Evolutionary conservation across 2,329 filamentous ascomycete species (phyloP).

Genomic region (Teratosphaeria viscida): DNA sequence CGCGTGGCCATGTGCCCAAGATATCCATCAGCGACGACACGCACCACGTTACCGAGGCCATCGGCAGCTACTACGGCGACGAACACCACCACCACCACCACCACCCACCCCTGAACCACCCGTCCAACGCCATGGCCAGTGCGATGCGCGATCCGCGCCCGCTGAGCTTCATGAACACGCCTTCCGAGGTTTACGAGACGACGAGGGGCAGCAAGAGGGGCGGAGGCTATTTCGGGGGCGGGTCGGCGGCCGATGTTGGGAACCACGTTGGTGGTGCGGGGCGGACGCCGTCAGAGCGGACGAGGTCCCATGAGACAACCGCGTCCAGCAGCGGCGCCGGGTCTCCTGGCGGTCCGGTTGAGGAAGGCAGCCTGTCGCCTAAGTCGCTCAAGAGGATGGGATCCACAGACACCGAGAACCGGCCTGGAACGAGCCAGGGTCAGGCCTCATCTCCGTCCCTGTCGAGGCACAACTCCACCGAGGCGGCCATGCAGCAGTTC

Average conservation of each 20-base stretch:
- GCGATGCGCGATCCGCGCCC: conserved; percentile 55
- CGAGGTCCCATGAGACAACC: not conserved
- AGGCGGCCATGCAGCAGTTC: conserved; percentile 36
- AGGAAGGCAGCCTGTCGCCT: conserved; percentile 9
- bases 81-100: conserved; percentile 2
- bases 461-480: conserved; percentile 23
- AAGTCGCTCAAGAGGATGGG: conserved; percentile 23
- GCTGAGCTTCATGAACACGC: conserved; percentile 61
- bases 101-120: not conserved
- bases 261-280: conserved; percentile 3
- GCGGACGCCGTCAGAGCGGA: not conserved
- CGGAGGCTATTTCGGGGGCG: conserved; percentile 16
- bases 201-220: conserved; percentile 15
- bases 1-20: conserved; percentile 45
- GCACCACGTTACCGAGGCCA: conserved; percentile 90
- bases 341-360: conserved; percentile 9
- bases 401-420: conserved; percentile 22
- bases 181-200: conserved; percentile 37
- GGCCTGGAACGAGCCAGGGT: conserved; percentile 2
- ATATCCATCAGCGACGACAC: conserved; percentile 73
- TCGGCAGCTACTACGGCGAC: conserved; percentile 74
- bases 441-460: conserved; percentile 26
- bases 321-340: not conserved
- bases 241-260: conserved; percentile 1
- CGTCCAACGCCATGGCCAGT: conserved; percentile 15